phyloP scores from a whole-genome alignment of 352 stramenopile genomes.

The Globisporangium alternatum region DNA sequence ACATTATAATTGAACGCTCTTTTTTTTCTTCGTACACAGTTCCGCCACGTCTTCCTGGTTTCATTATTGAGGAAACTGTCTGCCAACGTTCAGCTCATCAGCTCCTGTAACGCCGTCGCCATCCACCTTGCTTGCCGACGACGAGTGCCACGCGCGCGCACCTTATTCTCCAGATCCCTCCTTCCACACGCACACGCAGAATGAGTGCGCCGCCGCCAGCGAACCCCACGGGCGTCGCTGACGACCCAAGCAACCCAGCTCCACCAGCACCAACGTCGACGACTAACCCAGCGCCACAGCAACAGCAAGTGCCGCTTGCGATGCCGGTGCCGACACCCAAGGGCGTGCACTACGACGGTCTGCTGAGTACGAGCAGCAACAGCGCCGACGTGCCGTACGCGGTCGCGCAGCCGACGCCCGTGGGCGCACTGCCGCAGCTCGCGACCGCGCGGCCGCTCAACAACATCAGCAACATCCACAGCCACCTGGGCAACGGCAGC shows the following conservation, averaged over 20 bases:
- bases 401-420: conserved; percentile 32
- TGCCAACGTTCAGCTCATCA: neutral
- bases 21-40: too few species aligned
- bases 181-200: neutral
- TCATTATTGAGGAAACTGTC: neutral
- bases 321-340: conserved; percentile 13
- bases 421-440: conserved; percentile 36
- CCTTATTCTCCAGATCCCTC: neutral
- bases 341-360: conserved; percentile 7
- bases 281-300: neutral
- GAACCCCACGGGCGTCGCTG: neutral
- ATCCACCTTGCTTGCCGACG: too few species aligned
- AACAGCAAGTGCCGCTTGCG: neutral
- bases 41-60: neutral
- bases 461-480: conserved; percentile 32
- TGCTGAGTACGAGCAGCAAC: conserved; percentile 4
- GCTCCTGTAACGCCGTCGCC: neutral
- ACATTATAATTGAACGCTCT: too few species aligned
- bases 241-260: neutral
- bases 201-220: neutral
- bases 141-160: too few species aligned
- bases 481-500: conserved; percentile 31
- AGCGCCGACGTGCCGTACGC: conserved; percentile 30
- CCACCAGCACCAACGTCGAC: neutral
- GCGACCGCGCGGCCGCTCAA: conserved; percentile 37